These are phyloP conservation scores for Cydonia oblonga DNA, from an alignment of 331 rosid species.

Conservation along the genomic window DNA sequence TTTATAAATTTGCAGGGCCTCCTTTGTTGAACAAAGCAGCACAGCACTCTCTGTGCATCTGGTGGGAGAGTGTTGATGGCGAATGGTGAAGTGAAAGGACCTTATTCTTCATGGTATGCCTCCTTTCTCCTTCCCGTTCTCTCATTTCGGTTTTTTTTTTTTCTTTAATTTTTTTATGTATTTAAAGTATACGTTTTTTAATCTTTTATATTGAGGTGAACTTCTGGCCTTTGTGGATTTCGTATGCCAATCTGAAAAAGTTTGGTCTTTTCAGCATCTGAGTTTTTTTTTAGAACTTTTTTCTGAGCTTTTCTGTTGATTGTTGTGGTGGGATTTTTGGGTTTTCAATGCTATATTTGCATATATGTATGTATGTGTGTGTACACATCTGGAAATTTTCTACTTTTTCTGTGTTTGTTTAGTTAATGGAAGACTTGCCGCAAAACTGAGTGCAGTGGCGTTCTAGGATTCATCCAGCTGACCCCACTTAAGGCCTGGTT, in stretches of 20 bases:
- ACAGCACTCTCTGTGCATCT: not conserved
- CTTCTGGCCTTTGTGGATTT: not conserved
- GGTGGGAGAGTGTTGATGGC: constrained; percentile 25
- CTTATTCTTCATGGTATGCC: constrained; percentile 37
- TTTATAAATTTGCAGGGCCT: not conserved
- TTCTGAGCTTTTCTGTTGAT: not conserved
- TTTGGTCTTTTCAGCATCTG: not conserved
- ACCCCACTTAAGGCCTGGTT: not conserved
- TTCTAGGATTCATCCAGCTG: not conserved
- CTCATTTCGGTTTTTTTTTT: not conserved
- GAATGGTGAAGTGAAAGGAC: constrained; percentile 9
- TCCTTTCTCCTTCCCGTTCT: constrained; percentile 14
- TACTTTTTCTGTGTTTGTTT: too few species aligned
- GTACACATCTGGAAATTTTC: too few species aligned
- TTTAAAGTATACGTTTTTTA: not conserved
- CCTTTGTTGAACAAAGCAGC: not conserved
- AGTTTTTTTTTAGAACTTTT: not conserved
- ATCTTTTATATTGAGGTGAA: not conserved
- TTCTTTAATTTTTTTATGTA: not conserved
- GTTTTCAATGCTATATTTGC: not conserved
- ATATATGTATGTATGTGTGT: not conserved
- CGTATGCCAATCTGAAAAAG: not conserved
- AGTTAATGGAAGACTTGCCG: not conserved
- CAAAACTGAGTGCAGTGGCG: too few species aligned
- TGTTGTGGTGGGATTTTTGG: not conserved